These are phyloP conservation scores for Pythium chondricola DNA, from an alignment of 352 stramenopile genomes.

Conservation along the genomic window DNA sequence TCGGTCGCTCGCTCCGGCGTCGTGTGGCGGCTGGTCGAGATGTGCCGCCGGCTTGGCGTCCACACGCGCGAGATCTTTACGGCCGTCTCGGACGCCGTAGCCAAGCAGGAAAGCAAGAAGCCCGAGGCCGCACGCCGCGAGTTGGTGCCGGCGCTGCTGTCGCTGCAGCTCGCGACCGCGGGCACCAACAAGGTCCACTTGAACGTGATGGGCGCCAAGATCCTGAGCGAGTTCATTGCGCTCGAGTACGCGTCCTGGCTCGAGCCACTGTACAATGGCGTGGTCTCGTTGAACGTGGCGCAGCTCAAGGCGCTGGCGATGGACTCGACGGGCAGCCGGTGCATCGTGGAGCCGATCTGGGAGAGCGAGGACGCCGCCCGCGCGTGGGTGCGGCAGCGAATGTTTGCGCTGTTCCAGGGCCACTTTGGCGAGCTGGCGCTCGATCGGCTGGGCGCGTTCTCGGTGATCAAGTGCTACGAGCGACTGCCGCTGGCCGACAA, in stretches of 20 bases:
- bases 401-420: constrained; percentile 66
- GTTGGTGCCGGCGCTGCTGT: constrained; percentile 58
- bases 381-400: constrained; percentile 51
- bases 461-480: constrained; percentile 82
- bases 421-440: constrained; percentile 64
- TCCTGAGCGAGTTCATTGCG: constrained; percentile 63
- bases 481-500: constrained; percentile 52
- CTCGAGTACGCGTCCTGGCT: constrained; percentile 47
- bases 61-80: constrained; percentile 47
- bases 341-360: constrained; percentile 74
- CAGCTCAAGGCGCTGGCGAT: constrained; percentile 71
- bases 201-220: constrained; percentile 74
- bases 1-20: constrained; percentile 64
- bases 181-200: constrained; percentile 52
- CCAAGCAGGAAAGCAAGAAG: constrained; percentile 79
- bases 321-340: constrained; percentile 76
- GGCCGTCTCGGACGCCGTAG: constrained; percentile 47
- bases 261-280: constrained; percentile 46
- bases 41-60: constrained; percentile 57
- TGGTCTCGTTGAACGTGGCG: constrained; percentile 55
- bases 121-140: constrained; percentile 56
- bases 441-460: constrained; percentile 72
- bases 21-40: constrained; percentile 72
- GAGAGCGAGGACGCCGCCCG: constrained; percentile 47
- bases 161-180: constrained; percentile 55